Percentiles rank a stretch among this genome's conserved stretches.
Evolutionary conservation across 2,329 filamentous ascomycete species (phyloP).

Genomic region (Colletotrichum horii): DNA sequence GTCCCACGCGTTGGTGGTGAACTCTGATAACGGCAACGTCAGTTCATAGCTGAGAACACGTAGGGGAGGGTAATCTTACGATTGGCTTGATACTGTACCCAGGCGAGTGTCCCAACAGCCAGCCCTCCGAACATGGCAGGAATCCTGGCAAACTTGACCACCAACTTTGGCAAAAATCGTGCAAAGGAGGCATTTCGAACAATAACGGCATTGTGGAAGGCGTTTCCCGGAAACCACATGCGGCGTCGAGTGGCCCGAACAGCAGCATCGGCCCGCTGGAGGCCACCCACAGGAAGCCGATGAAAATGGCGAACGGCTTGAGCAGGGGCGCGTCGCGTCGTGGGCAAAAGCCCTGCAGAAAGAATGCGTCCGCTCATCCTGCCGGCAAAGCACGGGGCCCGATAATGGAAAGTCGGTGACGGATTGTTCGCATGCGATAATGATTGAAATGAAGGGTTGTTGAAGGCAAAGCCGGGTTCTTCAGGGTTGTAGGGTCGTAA

Average conservation of each 20-base stretch:
- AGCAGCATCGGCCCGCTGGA: slow-evolving; percentile 69
- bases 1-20: slow-evolving; percentile 78
- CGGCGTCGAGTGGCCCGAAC: slow-evolving; percentile 66
- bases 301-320: slow-evolving; percentile 68
- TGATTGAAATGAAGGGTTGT: neutral
- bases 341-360: slow-evolving; percentile 73
- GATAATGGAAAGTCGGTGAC: neutral
- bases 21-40: slow-evolving; percentile 52
- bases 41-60: neutral
- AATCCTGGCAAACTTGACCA: slow-evolving; percentile 86
- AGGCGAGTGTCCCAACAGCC: slow-evolving; percentile 85
- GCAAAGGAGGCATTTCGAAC: slow-evolving; percentile 69
- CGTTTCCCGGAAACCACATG: slow-evolving; percentile 80
- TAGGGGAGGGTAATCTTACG: slow-evolving; percentile 57
- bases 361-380: slow-evolving; percentile 77
- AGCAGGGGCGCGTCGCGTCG: slow-evolving; percentile 65
- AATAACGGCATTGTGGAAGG: slow-evolving; percentile 80
- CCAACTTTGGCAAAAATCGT: slow-evolving; percentile 79
- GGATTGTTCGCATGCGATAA: slow-evolving; percentile 2
- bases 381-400: slow-evolving; percentile 25
- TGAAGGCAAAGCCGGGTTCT: neutral
- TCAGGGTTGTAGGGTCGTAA: neutral
- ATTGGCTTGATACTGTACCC: slow-evolving; percentile 94
- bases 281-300: slow-evolving; percentile 70
- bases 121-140: slow-evolving; percentile 92